These are phyloP conservation scores for Yarrowia bubula DNA, from an alignment of 805 yeast genomes.

Conservation along the genomic window DNA sequence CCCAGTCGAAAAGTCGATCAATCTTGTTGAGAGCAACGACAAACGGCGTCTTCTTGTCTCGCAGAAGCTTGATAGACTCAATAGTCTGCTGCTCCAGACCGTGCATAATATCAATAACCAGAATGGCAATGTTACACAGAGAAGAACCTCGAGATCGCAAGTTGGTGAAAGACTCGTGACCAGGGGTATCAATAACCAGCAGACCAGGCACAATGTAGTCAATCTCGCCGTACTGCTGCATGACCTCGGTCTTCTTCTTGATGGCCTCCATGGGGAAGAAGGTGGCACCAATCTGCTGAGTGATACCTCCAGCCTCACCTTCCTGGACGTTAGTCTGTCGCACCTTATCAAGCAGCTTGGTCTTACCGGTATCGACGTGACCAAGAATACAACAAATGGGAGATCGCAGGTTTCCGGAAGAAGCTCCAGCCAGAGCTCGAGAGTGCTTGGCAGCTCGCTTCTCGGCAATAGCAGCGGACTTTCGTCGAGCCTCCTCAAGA, in stretches of 20 bases:
- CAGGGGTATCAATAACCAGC: constrained; percentile 96
- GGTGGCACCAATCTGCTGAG: constrained; percentile 99
- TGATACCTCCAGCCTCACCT: constrained; percentile 99
- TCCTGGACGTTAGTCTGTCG: constrained; percentile 99
- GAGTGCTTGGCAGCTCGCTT: constrained; percentile 41
- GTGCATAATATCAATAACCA: constrained; percentile 98
- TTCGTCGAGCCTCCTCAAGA: constrained; percentile 38
- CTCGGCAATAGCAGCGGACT: constrained; percentile 44
- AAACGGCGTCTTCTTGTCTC: constrained; percentile 98
- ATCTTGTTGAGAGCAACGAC: constrained; percentile 96
- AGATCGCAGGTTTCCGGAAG: constrained; percentile 74
- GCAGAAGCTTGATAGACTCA: constrained; percentile 85
- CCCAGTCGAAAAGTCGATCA: constrained; percentile 97
- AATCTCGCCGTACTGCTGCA: constrained; percentile 80
- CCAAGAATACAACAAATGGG: constrained; percentile 99
- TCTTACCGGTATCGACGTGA: constrained; percentile 99
- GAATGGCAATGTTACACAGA: constrained; percentile 96
- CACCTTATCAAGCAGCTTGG: constrained; percentile 91
- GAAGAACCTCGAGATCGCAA: constrained; percentile 99
- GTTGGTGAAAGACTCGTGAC: constrained; percentile 98
- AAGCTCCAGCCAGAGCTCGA: constrained; percentile 41
- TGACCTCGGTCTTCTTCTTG: constrained; percentile 83
- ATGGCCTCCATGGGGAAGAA: constrained; percentile 97
- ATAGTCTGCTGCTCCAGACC: constrained; percentile 97
- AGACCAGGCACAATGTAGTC: constrained; percentile 93